Base-by-base conservation (phyloP, 2,329 filamentous ascomycete genomes). In the Colletotrichum musae region DNA sequence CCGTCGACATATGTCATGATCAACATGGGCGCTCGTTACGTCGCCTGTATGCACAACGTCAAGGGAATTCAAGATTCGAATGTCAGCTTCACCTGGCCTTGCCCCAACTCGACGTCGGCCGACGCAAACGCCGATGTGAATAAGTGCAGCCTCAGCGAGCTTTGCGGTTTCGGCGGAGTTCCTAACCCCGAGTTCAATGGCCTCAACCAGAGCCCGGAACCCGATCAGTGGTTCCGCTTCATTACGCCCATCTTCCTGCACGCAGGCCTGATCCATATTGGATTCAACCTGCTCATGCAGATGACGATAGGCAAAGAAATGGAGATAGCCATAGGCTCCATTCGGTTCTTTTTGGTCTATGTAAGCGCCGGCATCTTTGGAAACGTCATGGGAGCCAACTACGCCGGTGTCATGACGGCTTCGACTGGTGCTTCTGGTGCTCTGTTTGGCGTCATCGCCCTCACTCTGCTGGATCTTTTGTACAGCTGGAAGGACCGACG, bases 171-270 rank as follows among this genome's bases (percentile, higher is more conserved):
- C 75, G 86, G 86, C 66, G 92, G 92, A 69, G 91, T 94, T 6
- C 91, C 90, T 0, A 88, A 94, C 72, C 92, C 93, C 9, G 77
- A 84, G 2, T 86, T 89, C 74, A 85, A 91, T 21, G 77, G 86
- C 64, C 77, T 79, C 32, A 73, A 83, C 63, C 84, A 88, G 74
- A 82, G 72, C 10, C 86, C 92, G 2, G 86, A 89, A 70, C 96
- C 96, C 0, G 91, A 98, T 77, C 96, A 99, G 80, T 99, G 96
- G 96, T 99, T 89, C 82, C 93, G 96, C 70, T 98, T 99, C 83
- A 98, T 99, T 77, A 84, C 92, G 2, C 95, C 96, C 47, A 98
- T 99, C 71, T 99, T 99, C 83, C 85, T 99, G 75, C 96, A 99
- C 76, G 94, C 94, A 1, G 96, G 96, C 15, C 82, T 99, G 64